Evolutionary conservation across 1,284 basidiomycete species (phyloP), one percentile per base, ranked within the genome.

Genomic region (Sporisorium graminicola): DNA sequence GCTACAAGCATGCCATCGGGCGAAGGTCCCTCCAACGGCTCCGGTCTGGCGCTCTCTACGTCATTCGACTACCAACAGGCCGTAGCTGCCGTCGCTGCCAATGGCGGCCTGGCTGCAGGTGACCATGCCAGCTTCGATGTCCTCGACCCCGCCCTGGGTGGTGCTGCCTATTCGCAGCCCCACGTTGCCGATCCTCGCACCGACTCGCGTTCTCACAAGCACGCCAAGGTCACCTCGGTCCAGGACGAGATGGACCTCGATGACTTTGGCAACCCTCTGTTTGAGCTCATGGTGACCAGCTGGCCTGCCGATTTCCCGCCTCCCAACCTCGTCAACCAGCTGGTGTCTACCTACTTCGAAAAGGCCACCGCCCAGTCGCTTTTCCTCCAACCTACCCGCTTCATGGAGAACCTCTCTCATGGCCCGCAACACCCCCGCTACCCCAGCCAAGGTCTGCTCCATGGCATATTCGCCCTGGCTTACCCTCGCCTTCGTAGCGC

Each of bases 1-100:
- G 78, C 78, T 33, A 76, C 73, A n/a, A 78, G 77, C 54, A 80
- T 80, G 78, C 78, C 77, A 6, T 72, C 76, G n/a, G 78, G 78
- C 4, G 78, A 80, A 49, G 74, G 67, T 14, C 58, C 58, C 33
- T 63, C 74, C 43, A 68, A 63, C 26, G 64, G 57, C 9, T n/a
- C 64, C 6, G 58, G 43, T 18, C 31, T 69, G 14, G 53, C 66
- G 14, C 35, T 68, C 13, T 63, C 64, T 12, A 42, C 35, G 10
- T 60, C 73, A 0, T 75, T 75, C 26, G 73, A 75, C 57, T 75
- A 75, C 13, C 67, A 70, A 29, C 66, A 70, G 35, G 73, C 73
- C 7, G 64, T 70, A 10, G 73, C 67, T 40, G 73, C 73, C 5
- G 73, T 65, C 12, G 63, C 66, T 16, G 73, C 74, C 59, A 68